Percentiles rank a stretch among this genome's conserved stretches.
Conservation (phyloP, 1,284 basidiomycete genomes). For the Microbotryum intermedium region DNA sequence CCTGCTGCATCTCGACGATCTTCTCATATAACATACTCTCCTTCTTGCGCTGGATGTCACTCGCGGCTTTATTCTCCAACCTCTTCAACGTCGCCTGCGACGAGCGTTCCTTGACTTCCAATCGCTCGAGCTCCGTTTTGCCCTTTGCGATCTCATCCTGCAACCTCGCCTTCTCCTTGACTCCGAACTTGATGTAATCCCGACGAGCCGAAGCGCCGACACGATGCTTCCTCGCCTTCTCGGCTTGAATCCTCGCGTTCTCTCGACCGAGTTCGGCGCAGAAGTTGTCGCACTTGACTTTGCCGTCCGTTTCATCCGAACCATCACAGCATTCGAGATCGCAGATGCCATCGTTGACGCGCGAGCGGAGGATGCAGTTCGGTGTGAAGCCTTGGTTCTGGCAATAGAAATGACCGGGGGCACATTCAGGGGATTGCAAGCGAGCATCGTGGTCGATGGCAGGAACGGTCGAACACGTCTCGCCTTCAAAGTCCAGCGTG, state of each 20-base stretch:
- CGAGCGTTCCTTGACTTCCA: constrained; percentile 58
- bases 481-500: constrained; percentile 16
- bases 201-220: constrained; percentile 81
- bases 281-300: constrained; percentile 58
- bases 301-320: constrained; percentile 74
- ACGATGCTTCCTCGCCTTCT: constrained; percentile 57
- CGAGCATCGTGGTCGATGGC: constrained; percentile 22
- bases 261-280: constrained; percentile 69
- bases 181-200: constrained; percentile 75
- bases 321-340: constrained; percentile 95
- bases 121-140: constrained; percentile 32
- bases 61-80: constrained; percentile 32
- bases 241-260: constrained; percentile 57
- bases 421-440: constrained; percentile 28
- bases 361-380: constrained; percentile 61
- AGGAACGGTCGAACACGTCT: constrained; percentile 7
- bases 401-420: constrained; percentile 61
- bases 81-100: constrained; percentile 37
- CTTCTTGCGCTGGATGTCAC: constrained; percentile 51
- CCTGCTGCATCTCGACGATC: constrained; percentile 62
- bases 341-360: constrained; percentile 92
- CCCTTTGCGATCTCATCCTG: constrained; percentile 52
- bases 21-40: constrained; percentile 66
- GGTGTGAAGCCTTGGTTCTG: constrained; percentile 82
- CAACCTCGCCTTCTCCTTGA: constrained; percentile 74